These are phyloP conservation scores for Trichoderma afroharzianum DNA, from an alignment of 2,329 filamentous ascomycete species.

Conservation along the genomic window DNA sequence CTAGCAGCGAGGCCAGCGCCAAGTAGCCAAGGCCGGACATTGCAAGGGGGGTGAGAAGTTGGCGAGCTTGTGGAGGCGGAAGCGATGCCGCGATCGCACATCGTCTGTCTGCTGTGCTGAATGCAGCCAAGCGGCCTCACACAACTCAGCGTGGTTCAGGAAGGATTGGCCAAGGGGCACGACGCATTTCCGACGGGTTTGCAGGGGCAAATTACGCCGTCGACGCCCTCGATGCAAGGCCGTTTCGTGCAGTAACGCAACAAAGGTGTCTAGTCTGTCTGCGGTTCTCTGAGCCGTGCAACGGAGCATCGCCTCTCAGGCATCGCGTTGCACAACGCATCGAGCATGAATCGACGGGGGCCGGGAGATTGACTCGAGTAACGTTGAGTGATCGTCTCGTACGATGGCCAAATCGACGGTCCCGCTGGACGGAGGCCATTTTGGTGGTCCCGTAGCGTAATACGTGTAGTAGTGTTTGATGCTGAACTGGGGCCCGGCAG, in stretches of 20 bases:
- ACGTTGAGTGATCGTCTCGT: constrained; percentile 11
- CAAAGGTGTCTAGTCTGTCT: background rate
- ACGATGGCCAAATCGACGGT: background rate
- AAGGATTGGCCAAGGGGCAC: background rate
- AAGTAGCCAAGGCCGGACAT: background rate
- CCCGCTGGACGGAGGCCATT: background rate
- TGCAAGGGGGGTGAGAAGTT: background rate
- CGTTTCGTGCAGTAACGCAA: background rate
- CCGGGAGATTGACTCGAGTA: background rate
- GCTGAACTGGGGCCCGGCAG: background rate
- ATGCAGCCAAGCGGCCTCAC: background rate
- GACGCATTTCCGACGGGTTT: constrained; percentile 3
- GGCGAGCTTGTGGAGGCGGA: constrained; percentile 1
- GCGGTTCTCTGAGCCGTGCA: background rate
- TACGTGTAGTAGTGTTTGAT: background rate
- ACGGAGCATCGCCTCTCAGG: background rate
- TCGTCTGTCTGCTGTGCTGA: background rate
- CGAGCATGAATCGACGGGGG: constrained; percentile 1
- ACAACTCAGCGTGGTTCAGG: background rate
- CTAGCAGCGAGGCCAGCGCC: background rate
- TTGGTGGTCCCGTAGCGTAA: background rate
- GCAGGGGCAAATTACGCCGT: constrained; percentile 2
- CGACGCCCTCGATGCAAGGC: constrained; percentile 7
- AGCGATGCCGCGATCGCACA: constrained; percentile 6
- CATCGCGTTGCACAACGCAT: background rate